Evolutionary conservation across 495 filamentous ascomycete species (phyloP).

Genomic region (Lichenothelia convexa): DNA sequence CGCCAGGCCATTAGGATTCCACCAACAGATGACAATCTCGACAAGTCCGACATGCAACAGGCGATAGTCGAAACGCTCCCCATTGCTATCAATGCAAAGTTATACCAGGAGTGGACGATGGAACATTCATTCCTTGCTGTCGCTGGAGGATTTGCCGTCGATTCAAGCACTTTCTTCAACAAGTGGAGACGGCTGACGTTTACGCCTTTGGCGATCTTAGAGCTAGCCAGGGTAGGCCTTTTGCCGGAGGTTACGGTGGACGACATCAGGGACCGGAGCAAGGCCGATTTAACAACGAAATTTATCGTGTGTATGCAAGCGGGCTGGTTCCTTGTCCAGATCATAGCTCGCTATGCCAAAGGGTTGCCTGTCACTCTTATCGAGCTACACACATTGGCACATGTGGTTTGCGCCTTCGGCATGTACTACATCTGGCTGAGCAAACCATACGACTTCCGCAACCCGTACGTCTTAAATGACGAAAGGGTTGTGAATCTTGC

Average conservation of each 20-base stretch:
- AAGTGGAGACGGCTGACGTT: conserved; percentile 7
- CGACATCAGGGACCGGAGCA: conserved; percentile 17
- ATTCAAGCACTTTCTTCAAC: conserved; percentile 2
- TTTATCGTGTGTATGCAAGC: conserved; percentile 20
- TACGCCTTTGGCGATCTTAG: conserved; percentile 12
- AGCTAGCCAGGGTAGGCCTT: conserved; percentile 9
- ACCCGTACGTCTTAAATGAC: conserved; percentile 1
- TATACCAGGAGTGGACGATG: conserved; percentile 5
- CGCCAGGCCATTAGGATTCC: too few species aligned
- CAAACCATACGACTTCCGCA: conserved; percentile 19
- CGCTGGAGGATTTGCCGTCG: conserved; percentile 6
- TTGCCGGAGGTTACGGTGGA: conserved; percentile 6
- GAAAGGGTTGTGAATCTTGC: conserved; percentile 6
- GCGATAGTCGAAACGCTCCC: too few species aligned
- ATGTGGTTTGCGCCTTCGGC: conserved; percentile 19
- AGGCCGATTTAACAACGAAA: conserved; percentile 20
- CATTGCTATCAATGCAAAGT: not conserved
- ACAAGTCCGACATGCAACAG: too few species aligned
- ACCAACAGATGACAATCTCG: too few species aligned
- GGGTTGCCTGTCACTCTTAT: conserved; percentile 18
- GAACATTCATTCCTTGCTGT: conserved; percentile 11
- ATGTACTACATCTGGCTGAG: conserved; percentile 24
- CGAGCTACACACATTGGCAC: conserved; percentile 20
- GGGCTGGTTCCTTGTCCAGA: conserved; percentile 21
- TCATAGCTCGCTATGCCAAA: conserved; percentile 11